Evolutionary conservation across 208 protist species (phyloP).

Genomic region (Crithidia bombi): DNA sequence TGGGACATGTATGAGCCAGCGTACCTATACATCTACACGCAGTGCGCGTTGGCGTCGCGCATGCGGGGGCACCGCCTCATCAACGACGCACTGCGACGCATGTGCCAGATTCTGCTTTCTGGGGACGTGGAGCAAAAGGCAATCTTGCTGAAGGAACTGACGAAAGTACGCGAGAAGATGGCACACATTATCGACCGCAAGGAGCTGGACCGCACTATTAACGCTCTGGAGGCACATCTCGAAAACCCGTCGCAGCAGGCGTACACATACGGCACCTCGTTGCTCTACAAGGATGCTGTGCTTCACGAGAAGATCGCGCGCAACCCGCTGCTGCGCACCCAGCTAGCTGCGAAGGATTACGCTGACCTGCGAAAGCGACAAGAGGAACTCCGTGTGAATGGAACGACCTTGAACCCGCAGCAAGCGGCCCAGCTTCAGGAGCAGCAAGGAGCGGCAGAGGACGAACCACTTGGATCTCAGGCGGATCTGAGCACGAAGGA

Average conservation of each 20-base stretch:
- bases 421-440: constrained; percentile 61
- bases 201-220: constrained; percentile 84
- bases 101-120: constrained; percentile 83
- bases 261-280: constrained; percentile 79
- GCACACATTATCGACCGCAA: constrained; percentile 71
- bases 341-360: constrained; percentile 75
- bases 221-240: constrained; percentile 67
- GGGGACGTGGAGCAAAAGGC: constrained; percentile 67
- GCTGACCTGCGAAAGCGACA: constrained; percentile 58
- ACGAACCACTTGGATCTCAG: constrained; percentile 52
- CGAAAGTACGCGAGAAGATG: constrained; percentile 85
- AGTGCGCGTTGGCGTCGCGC: constrained; percentile 72
- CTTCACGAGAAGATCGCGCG: constrained; percentile 56
- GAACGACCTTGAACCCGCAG: constrained; percentile 54
- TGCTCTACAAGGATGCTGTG: constrained; percentile 73
- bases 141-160: constrained; percentile 68
- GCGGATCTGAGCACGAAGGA: constrained; percentile 56
- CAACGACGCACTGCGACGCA: constrained; percentile 78
- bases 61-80: constrained; percentile 76
- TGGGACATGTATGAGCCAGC: constrained; percentile 89
- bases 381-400: constrained; percentile 54
- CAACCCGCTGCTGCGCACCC: constrained; percentile 74
- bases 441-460: constrained; percentile 34
- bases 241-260: constrained; percentile 52
- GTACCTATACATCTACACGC: constrained; percentile 86